Percentiles rank a stretch among this genome's conserved stretches.
These are phyloP conservation scores for Xanthoconium separans DNA, from an alignment of 1,284 basidiomycete genomes.

Conservation along the genomic window DNA sequence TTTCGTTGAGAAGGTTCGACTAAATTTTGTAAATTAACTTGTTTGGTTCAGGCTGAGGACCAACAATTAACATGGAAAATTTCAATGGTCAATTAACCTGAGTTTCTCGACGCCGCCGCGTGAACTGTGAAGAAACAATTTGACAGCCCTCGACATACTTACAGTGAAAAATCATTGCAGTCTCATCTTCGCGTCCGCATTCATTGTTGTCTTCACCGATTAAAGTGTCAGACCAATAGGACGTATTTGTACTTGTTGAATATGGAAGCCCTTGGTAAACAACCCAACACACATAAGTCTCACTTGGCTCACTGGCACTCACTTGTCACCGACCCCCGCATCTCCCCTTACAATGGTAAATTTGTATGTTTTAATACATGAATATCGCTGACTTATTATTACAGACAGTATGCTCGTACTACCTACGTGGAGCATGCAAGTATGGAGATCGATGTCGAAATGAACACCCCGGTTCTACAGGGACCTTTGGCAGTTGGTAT, in stretches of 20 bases:
- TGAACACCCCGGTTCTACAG: slow-evolving; percentile 54
- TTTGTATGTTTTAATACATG: too few relatives aligned
- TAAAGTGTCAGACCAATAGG: too few relatives aligned
- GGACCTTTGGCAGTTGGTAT: slow-evolving; percentile 39
- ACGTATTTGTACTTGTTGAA: slow-evolving; percentile 23
- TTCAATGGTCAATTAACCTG: too few relatives aligned
- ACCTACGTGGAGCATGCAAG: slow-evolving; percentile 63
- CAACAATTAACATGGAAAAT: too few relatives aligned
- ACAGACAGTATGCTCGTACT: slow-evolving; percentile 56
- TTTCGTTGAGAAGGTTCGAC: neutral
- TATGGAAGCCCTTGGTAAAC: slow-evolving; percentile 14
- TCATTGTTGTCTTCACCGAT: too few relatives aligned
- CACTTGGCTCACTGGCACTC: neutral
- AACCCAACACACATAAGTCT: slow-evolving; percentile 3
- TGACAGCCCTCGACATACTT: too few relatives aligned
- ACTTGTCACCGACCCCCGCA: neutral
- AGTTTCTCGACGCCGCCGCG: too few relatives aligned
- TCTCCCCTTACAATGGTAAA: slow-evolving; percentile 20
- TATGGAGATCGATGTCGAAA: slow-evolving; percentile 70
- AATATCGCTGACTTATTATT: slow-evolving; percentile 5
- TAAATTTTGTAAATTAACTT: too few relatives aligned
- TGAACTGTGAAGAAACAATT: neutral
- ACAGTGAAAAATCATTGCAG: too few relatives aligned
- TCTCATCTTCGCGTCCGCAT: too few relatives aligned
- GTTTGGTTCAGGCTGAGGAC: too few relatives aligned